Conservation (phyloP, 768 basidiomycete species). For the Phylloporus arenicola region DNA sequence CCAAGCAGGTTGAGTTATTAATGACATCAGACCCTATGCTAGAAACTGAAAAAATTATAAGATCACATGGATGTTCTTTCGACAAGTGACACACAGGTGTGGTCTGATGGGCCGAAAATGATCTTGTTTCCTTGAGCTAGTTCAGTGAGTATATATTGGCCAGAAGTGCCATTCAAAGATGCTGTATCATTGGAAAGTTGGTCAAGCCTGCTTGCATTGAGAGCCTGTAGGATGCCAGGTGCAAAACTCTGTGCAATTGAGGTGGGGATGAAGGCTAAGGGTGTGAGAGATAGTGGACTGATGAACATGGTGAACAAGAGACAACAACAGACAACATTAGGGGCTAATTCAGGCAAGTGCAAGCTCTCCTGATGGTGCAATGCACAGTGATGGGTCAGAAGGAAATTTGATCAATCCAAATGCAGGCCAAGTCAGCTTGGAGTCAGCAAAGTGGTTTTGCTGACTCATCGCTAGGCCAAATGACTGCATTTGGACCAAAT, state of each 20-base stretch:
- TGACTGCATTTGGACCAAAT: too few relatives aligned
- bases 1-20: constrained; percentile 33
- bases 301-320: constrained; percentile 17
- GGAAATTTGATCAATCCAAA: background rate
- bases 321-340: background rate
- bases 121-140: constrained; percentile 44
- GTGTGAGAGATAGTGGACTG: background rate
- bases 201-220: constrained; percentile 38
- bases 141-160: constrained; percentile 38
- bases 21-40: constrained; percentile 8
- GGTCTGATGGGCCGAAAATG: constrained; percentile 54
- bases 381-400: constrained; percentile 14
- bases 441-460: background rate
- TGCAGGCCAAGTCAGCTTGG: background rate
- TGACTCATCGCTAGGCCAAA: too few relatives aligned
- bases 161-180: constrained; percentile 42
- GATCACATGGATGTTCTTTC: background rate
- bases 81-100: constrained; percentile 42
- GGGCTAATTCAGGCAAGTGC: background rate
- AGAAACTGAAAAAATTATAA: constrained; percentile 11
- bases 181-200: constrained; percentile 36
- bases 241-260: constrained; percentile 32
- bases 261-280: constrained; percentile 23
- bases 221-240: constrained; percentile 31
- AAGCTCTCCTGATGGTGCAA: constrained; percentile 24